Evolutionary conservation across 768 basidiomycete genomes (phyloP), one percentile per base, ranked within the genome.

Genomic region (Mycena alexandri): DNA sequence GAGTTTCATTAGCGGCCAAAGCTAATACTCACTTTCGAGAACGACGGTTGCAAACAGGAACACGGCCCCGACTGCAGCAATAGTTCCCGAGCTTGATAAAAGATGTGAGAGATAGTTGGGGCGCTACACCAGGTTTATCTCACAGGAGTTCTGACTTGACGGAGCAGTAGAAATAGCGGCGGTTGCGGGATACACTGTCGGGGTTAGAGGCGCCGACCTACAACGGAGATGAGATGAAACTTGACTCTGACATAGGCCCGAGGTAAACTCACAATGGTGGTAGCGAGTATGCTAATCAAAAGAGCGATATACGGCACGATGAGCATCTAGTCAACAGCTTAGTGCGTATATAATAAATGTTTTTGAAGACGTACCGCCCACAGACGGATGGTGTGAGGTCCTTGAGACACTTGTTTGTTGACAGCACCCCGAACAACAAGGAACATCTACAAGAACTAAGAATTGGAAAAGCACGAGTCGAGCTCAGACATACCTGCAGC

Each of bases 161-260:
- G 5, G 85, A 86, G 68, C 86, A 87, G 71, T 86, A 86, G 70
- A 87, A 86, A 67, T 84, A 85, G 7, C 85, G 82, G 29, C 85
- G 80, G 69, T 76, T 78, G n/a, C 85, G 83, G 22, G 83, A 82
- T 17, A 86, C 77, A 1, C 71, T 74, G 2, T 59, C 55, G 13
- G 82, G 81, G 55, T 82, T 72, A 11, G 63, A 70, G 1, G 80
- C 78, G 1, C 84, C 84, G 60, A 84, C 72, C 83, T 86, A 56
- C 29, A 29, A 29, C 21, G 57, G 19, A 14, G 6, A 36, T 51
- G 11, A n/a, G 12, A 34, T 52, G 21, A n/a, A 33, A 4, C 14
- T 9, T 6, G 25, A 29, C 29, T 29, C 29, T 5, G 13, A 21
- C 2, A 62, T 22, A 42, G 14, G 53, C 21, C 42, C 5, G 29